These are phyloP conservation scores for Thermochaetoides dissita DNA, from an alignment of 2,329 filamentous ascomycete genomes.

Conservation along the genomic window DNA sequence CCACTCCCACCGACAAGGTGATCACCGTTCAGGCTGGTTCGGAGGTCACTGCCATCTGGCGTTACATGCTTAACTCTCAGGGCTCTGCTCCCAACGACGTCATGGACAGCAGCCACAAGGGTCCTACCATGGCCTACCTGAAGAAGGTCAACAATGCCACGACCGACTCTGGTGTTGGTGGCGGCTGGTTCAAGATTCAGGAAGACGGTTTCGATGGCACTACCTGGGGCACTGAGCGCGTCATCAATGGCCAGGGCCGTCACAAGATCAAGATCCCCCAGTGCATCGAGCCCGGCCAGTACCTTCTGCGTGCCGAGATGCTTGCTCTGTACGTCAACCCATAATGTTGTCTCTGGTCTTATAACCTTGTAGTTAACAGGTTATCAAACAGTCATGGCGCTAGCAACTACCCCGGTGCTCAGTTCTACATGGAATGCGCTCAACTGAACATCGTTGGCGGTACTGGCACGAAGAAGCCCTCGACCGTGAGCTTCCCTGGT, in stretches of 20 bases:
- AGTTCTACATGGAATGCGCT: slow-evolving; percentile 17
- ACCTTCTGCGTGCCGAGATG: slow-evolving; percentile 16
- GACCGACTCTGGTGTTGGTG: slow-evolving; percentile 13
- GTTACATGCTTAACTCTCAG: slow-evolving; percentile 15
- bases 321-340: too few relatives aligned
- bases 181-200: slow-evolving; percentile 18
- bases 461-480: slow-evolving; percentile 12
- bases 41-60: slow-evolving; percentile 15
- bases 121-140: slow-evolving; percentile 16
- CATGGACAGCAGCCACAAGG: slow-evolving; percentile 16
- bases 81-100: slow-evolving; percentile 15
- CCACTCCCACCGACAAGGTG: slow-evolving; percentile 12
- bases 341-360: too few relatives aligned
- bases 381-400: too few relatives aligned
- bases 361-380: too few relatives aligned
- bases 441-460: slow-evolving; percentile 16
- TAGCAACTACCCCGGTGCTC: slow-evolving; percentile 14
- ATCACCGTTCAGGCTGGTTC: slow-evolving; percentile 16
- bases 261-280: slow-evolving; percentile 14
- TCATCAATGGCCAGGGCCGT: slow-evolving; percentile 16
- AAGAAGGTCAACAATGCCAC: slow-evolving; percentile 16
- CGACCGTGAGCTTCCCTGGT: slow-evolving; percentile 15
- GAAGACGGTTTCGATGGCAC: slow-evolving; percentile 13
- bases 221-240: slow-evolving; percentile 15
- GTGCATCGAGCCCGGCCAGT: slow-evolving; percentile 16